Evolutionary conservation across 805 yeast genomes (phyloP).

Genomic region (Ogataea parapolymorpha): DNA sequence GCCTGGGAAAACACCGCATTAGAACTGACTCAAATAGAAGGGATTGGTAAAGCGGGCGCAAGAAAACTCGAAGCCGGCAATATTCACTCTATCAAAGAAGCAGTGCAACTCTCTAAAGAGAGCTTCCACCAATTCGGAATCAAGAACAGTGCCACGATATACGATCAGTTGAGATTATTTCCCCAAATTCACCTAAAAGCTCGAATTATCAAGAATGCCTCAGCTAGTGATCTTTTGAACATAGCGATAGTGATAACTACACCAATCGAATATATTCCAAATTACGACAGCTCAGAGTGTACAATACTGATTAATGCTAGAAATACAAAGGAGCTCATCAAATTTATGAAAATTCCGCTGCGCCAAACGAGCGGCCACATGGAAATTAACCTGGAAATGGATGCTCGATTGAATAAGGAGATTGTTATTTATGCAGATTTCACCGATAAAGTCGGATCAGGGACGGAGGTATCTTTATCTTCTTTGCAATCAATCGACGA

Average conservation of each 20-base stretch:
- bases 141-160: not conserved
- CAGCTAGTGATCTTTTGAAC: not conserved
- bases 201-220: not conserved
- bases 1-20: conserved; percentile 50
- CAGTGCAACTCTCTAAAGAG: conserved; percentile 27
- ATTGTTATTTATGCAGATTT: conserved; percentile 34
- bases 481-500: not conserved
- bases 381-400: conserved; percentile 28
- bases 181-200: not conserved
- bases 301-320: not conserved
- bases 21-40: conserved; percentile 46
- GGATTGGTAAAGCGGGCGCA: conserved; percentile 41
- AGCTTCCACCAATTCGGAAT: conserved; percentile 33
- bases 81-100: conserved; percentile 33
- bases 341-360: conserved; percentile 40
- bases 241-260: not conserved
- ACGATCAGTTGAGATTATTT: no score
- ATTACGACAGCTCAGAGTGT: not conserved
- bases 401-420: conserved; percentile 19
- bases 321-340: conserved; percentile 30
- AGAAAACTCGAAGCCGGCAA: conserved; percentile 37
- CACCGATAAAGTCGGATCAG: conserved; percentile 39
- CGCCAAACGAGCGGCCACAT: conserved; percentile 24
- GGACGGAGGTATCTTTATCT: conserved; percentile 4
- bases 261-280: not conserved